phyloP scores from a whole-genome alignment of 2,329 filamentous ascomycete genomes.

The Trichocomaceae sp. region DNA sequence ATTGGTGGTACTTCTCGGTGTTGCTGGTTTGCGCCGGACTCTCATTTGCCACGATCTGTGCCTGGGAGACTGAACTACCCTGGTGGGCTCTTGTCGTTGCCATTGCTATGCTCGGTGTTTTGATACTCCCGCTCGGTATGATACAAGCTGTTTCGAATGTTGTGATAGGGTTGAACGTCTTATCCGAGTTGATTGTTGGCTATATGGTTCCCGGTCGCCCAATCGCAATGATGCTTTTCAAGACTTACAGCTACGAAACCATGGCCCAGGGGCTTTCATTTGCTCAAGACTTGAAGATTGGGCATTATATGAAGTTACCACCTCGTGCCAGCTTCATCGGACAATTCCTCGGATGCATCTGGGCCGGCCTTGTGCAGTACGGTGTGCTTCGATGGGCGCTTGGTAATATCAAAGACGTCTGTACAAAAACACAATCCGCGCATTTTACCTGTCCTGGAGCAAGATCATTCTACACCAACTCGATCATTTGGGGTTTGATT shows the following conservation, averaged over 20 bases:
- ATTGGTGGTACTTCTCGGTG: constrained; percentile 49
- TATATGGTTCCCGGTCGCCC: constrained; percentile 46
- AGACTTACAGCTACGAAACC: constrained; percentile 43
- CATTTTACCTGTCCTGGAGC: constrained; percentile 44
- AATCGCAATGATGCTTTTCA: constrained; percentile 51
- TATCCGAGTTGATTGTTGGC: constrained; percentile 51
- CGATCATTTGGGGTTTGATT: constrained; percentile 51
- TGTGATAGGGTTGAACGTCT: constrained; percentile 50
- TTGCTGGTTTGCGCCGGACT: constrained; percentile 44
- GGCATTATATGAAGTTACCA: constrained; percentile 17
- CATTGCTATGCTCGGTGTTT: constrained; percentile 45
- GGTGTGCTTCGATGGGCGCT: constrained; percentile 46
- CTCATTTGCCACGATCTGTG: constrained; percentile 44
- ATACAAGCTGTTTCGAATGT: constrained; percentile 43
- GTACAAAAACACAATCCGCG: constrained; percentile 38
- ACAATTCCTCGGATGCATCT: constrained; percentile 16
- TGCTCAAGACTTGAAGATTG: constrained; percentile 25
- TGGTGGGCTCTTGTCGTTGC: constrained; percentile 49
- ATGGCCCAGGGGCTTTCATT: constrained; percentile 49
- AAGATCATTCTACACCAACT: constrained; percentile 42
- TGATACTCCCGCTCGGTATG: constrained; percentile 33
- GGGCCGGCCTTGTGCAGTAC: constrained; percentile 48
- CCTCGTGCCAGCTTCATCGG: constrained; percentile 15
- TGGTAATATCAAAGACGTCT: constrained; percentile 43
- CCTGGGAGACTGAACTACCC: constrained; percentile 42